These are phyloP conservation scores for Trichothecium sympodiale DNA, from an alignment of 2,329 filamentous ascomycete genomes.

Conservation along the genomic window DNA sequence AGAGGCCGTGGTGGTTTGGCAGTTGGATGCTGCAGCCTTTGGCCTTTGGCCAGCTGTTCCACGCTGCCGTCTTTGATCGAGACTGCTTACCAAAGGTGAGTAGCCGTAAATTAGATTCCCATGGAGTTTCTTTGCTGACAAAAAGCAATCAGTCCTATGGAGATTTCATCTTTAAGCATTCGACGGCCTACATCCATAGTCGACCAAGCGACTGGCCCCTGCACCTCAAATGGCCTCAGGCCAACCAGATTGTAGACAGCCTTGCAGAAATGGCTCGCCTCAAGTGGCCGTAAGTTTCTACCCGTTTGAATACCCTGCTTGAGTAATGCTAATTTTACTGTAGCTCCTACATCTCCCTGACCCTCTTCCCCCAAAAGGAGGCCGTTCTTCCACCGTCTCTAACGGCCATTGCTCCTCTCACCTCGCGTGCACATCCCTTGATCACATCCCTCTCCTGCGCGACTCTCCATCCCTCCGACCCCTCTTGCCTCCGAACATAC, in stretches of 20 bases:
- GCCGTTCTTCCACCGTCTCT: slow-evolving; percentile 54
- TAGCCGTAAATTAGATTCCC: not conserved
- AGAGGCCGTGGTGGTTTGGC: slow-evolving; percentile 71
- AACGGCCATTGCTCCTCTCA: slow-evolving; percentile 62
- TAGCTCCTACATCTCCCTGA: slow-evolving; percentile 64
- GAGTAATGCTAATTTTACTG: slow-evolving; percentile 5
- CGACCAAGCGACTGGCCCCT: slow-evolving; percentile 59
- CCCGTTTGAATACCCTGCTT: not conserved
- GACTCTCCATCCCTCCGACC: slow-evolving; percentile 75
- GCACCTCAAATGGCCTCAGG: slow-evolving; percentile 60
- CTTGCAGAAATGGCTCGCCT: slow-evolving; percentile 71
- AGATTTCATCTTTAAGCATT: slow-evolving; percentile 55
- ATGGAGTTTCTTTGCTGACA: slow-evolving; percentile 2
- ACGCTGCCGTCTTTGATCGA: slow-evolving; percentile 66
- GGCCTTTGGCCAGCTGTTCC: slow-evolving; percentile 64
- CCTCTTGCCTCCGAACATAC: slow-evolving; percentile 79
- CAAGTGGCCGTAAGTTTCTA: slow-evolving; percentile 62
- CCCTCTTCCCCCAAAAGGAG: slow-evolving; percentile 66
- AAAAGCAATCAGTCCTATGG: slow-evolving; percentile 20
- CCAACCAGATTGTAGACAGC: slow-evolving; percentile 68
- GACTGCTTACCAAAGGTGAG: slow-evolving; percentile 58
- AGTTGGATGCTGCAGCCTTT: slow-evolving; percentile 74
- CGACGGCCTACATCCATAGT: slow-evolving; percentile 66
- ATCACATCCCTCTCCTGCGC: slow-evolving; percentile 82
- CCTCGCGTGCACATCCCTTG: slow-evolving; percentile 74